Percentiles rank a stretch among this genome's conserved stretches.
These are phyloP conservation scores for Thinopyrum elongatum DNA, from an alignment of 176 grass and related monocot species.

Conservation along the genomic window DNA sequence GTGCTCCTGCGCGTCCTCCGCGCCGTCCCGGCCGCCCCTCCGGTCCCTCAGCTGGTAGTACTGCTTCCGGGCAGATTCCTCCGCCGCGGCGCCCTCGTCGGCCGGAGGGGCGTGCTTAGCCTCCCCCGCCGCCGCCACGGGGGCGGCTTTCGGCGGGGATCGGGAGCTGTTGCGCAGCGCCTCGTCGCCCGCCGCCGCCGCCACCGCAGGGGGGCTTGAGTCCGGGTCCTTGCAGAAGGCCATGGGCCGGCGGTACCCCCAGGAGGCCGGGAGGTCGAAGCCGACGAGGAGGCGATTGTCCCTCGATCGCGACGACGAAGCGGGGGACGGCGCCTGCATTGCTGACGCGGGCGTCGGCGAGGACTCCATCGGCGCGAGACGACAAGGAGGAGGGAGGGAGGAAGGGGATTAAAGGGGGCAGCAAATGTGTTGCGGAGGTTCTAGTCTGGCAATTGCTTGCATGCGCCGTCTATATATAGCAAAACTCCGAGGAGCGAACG, in stretches of 20 bases:
- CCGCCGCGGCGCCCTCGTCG: not conserved
- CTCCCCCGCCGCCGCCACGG: not conserved
- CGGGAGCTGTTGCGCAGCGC: not conserved
- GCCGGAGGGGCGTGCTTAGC: not conserved
- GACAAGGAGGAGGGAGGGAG: not conserved
- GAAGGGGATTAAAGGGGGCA: slow-evolving; percentile 35
- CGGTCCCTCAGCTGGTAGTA: slow-evolving; percentile 48
- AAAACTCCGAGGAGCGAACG: not conserved
- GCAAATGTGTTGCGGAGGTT: slow-evolving; percentile 18
- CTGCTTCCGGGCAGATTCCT: slow-evolving; percentile 37
- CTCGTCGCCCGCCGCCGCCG: not conserved
- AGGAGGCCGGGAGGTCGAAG: slow-evolving; percentile 46
- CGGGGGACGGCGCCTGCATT: slow-evolving; percentile 4
- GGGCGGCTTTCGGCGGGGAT: slow-evolving; percentile 5
- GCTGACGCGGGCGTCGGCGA: slow-evolving; percentile 28
- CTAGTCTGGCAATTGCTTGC: slow-evolving; percentile 42
- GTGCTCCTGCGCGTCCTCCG: slow-evolving; percentile 25
- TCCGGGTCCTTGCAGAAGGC: slow-evolving; percentile 37
- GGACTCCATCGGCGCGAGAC: slow-evolving; percentile 32
- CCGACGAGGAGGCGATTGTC: slow-evolving; percentile 21
- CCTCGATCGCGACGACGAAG: not conserved
- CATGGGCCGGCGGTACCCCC: slow-evolving; percentile 46
- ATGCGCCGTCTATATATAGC: slow-evolving; percentile 41
- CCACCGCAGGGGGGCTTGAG: not conserved
- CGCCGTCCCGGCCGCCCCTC: slow-evolving; percentile 29